Evolutionary conservation across 768 basidiomycete species (phyloP).

Genomic region (Pleurotus platypus): DNA sequence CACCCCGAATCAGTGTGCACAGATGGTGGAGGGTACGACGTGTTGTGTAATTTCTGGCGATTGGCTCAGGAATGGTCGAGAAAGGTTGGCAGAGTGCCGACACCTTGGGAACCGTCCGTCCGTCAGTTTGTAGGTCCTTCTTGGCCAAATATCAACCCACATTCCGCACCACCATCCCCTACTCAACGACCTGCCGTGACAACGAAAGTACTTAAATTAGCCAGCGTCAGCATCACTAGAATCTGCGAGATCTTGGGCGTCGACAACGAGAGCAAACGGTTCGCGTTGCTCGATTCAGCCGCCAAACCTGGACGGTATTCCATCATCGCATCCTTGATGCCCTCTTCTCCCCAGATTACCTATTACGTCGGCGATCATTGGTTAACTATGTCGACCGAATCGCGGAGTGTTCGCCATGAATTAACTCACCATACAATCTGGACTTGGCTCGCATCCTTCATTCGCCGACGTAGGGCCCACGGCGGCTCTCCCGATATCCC

Average conservation of each 20-base stretch:
- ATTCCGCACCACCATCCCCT: conserved; percentile 20
- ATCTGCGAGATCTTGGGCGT: conserved; percentile 66
- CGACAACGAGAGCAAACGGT: conserved; percentile 52
- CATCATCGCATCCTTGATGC: conserved; percentile 61
- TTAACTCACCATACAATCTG: conserved; percentile 58
- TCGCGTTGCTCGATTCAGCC: conserved; percentile 74
- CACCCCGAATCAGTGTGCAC: conserved; percentile 86
- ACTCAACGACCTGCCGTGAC: conserved; percentile 19
- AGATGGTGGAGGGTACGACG: conserved; percentile 59
- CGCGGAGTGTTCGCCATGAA: conserved; percentile 29
- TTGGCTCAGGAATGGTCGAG: conserved; percentile 58
- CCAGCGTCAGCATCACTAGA: conserved; percentile 34
- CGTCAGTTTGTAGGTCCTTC: conserved; percentile 38
- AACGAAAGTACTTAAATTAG: conserved; percentile 38
- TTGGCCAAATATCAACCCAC: conserved; percentile 52
- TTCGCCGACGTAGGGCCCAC: conserved; percentile 45
- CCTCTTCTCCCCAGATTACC: conserved; percentile 53
- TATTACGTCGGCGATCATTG: conserved; percentile 48
- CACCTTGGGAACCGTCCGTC: conserved; percentile 37
- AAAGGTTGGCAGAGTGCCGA: conserved; percentile 29
- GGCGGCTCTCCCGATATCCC: conserved; percentile 54
- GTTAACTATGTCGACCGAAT: conserved; percentile 42
- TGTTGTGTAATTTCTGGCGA: conserved; percentile 72
- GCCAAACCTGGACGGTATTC: conserved; percentile 72
- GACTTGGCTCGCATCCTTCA: conserved; percentile 73